Evolutionary conservation across 2,329 filamentous ascomycete species (phyloP).

Genomic region (Bipolaris sorokiniana): DNA sequence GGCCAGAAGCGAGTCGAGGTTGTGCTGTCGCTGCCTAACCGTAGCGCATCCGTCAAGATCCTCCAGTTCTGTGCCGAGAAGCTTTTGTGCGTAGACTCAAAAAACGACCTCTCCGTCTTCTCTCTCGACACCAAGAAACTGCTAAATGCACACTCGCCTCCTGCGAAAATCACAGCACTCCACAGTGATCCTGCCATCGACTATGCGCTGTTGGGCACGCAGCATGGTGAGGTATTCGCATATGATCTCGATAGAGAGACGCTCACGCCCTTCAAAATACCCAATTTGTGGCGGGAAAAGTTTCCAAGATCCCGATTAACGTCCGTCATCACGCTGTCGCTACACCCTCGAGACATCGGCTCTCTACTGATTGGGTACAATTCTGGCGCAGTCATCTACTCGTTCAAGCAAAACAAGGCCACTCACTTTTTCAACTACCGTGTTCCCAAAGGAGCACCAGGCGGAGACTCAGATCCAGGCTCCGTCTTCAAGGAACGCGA

Average conservation of each 20-base stretch:
- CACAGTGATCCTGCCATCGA: slow-evolving; percentile 89
- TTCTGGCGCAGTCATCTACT: slow-evolving; percentile 86
- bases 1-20: slow-evolving; percentile 82
- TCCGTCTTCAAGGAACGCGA: slow-evolving; percentile 67
- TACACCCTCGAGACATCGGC: slow-evolving; percentile 92
- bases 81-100: slow-evolving; percentile 81
- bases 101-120: slow-evolving; percentile 85
- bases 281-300: slow-evolving; percentile 82
- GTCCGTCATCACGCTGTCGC: slow-evolving; percentile 75
- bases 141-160: slow-evolving; percentile 73
- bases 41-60: slow-evolving; percentile 71
- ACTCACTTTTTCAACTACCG: slow-evolving; percentile 83
- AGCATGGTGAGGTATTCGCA: slow-evolving; percentile 84
- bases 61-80: slow-evolving; percentile 87
- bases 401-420: slow-evolving; percentile 87
- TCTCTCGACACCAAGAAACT: slow-evolving; percentile 74
- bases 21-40: slow-evolving; percentile 71
- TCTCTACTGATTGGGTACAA: slow-evolving; percentile 90
- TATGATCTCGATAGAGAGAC: slow-evolving; percentile 88
- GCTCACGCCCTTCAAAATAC: slow-evolving; percentile 78
- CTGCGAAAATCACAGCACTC: slow-evolving; percentile 75
- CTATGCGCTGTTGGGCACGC: slow-evolving; percentile 85
- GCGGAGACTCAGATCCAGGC: slow-evolving; percentile 71
- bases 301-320: slow-evolving; percentile 70
- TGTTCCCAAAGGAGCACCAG: slow-evolving; percentile 79